A percentile compares a stretch with the other conserved stretches of the same genome.
These are phyloP conservation scores for Aureobasidium sp. DNA, from an alignment of 2,329 filamentous ascomycete genomes.

Conservation along the genomic window DNA sequence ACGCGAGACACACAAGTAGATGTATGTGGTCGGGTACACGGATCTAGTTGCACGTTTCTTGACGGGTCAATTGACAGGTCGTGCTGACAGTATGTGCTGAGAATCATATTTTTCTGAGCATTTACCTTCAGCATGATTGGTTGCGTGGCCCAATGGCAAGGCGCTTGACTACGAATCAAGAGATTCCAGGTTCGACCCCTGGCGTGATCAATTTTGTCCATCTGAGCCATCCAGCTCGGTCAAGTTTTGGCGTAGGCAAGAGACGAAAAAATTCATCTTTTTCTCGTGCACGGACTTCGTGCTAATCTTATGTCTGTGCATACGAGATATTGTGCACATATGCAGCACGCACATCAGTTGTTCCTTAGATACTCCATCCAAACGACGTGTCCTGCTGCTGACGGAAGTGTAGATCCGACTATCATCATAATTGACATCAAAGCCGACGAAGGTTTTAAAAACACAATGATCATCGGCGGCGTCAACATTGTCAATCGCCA, in stretches of 20 bases:
- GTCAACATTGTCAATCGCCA: not conserved
- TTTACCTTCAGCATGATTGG: conserved; percentile 1
- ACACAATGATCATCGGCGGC: conserved; percentile 1
- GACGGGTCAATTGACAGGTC: too few species aligned
- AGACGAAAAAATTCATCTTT: not conserved
- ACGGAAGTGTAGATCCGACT: not conserved
- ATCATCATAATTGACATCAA: not conserved
- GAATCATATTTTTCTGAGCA: too few species aligned
- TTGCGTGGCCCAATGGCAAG: conserved; percentile 50
- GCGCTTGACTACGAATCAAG: conserved; percentile 47
- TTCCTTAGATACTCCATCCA: not conserved
- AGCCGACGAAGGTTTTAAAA: not conserved
- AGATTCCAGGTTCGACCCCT: conserved; percentile 18
- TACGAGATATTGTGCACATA: not conserved
- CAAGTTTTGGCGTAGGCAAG: not conserved
- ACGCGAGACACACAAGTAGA: too few species aligned
- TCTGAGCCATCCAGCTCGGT: too few species aligned
- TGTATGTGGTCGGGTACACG: too few species aligned
- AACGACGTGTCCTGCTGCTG: not conserved
- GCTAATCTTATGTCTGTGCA: not conserved
- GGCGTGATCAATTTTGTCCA: conserved; percentile 5
- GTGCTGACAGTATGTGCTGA: too few species aligned
- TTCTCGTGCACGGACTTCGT: not conserved
- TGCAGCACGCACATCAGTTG: not conserved
- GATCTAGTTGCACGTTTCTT: too few species aligned